Evolutionary conservation across 345 rosid species (phyloP), one percentile per base, ranked within the genome.

Genomic region (Tarenaya hassleriana): DNA sequence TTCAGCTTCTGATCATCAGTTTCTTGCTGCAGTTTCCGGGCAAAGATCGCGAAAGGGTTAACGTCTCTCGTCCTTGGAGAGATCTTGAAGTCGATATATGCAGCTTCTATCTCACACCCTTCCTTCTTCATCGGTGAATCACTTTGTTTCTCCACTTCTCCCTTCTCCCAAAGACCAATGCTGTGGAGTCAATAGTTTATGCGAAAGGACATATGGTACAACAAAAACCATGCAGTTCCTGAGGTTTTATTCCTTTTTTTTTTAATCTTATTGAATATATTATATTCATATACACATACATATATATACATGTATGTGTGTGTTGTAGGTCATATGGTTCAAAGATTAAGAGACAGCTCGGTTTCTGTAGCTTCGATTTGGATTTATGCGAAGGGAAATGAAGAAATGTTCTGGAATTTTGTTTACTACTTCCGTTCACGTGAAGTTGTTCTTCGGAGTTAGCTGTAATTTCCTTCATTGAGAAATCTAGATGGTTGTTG

Each of bases 21-120:
- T 50, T 56, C 75, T 7, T 37, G 54, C 18, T 32, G 54, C 20
- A 61, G 41, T 19, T 48, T 57, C 21, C 21, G 48, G 53, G 21
- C 58, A 57, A 69, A 67, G 52, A 65, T 39, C 34, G 65, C 55
- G 10, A 66, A 63, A 66, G 66, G 69, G 47, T 70, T 56, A 10
- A 37, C 55, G 47, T 41, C n/a, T 27, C 65, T 58, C 17, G 64
- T 69, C 13, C 55, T 38, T 41, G 7, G 47, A 16, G 34, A 68
- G 56, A 92, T 78, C 52, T 59, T 77, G 80, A 77, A 85, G 69
- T 57, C 71, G 79, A 92, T 79, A 4, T 77, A 91, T 10, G 69
- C 44, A 43, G 87, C 95, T 73, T 88, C 81, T 33, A 88, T 80
- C 74, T 85, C 97, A 58, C 90, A 92, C 1, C 98, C 95, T 64